Evolutionary conservation across 495 filamentous ascomycete genomes (phyloP).

Genomic region (Penicillium goetzii): DNA sequence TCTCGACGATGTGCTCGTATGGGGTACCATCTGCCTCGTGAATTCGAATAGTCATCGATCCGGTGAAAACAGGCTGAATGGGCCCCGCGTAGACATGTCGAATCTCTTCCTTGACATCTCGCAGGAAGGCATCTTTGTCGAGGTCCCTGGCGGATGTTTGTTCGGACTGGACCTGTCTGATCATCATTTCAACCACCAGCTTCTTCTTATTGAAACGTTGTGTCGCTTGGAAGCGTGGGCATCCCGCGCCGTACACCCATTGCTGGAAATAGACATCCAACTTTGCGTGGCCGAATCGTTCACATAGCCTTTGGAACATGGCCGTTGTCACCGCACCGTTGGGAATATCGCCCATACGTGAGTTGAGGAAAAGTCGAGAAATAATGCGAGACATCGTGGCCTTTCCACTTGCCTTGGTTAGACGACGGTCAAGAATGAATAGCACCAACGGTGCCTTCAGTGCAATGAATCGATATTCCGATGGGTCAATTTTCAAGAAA

Average conservation of each 20-base stretch:
- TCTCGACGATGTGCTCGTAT: constrained; percentile 97
- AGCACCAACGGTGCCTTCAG: constrained; percentile 91
- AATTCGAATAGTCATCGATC: constrained; percentile 95
- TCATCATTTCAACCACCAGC: constrained; percentile 89
- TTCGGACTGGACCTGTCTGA: constrained; percentile 76
- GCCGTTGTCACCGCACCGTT: constrained; percentile 74
- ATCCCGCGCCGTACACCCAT: constrained; percentile 87
- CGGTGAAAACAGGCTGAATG: constrained; percentile 80
- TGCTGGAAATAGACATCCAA: constrained; percentile 89
- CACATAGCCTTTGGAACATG: constrained; percentile 77
- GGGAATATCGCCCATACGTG: constrained; percentile 73
- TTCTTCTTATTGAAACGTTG: constrained; percentile 98
- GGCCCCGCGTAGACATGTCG: constrained; percentile 69
- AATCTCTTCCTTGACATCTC: constrained; percentile 79
- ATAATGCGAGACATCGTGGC: constrained; percentile 85
- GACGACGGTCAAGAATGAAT: constrained; percentile 87
- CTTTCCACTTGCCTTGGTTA: constrained; percentile 83
- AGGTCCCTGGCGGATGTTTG: constrained; percentile 52
- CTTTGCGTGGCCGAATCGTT: constrained; percentile 82
- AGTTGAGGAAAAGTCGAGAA: constrained; percentile 75
- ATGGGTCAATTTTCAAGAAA: constrained; percentile 75
- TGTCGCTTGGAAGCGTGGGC: constrained; percentile 79
- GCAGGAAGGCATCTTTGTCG: constrained; percentile 72
- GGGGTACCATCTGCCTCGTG: constrained; percentile 98
- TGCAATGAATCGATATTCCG: constrained; percentile 83